Base-by-base conservation (phyloP, 257 asterid genomes). In the Jacaranda copaia region DNA sequence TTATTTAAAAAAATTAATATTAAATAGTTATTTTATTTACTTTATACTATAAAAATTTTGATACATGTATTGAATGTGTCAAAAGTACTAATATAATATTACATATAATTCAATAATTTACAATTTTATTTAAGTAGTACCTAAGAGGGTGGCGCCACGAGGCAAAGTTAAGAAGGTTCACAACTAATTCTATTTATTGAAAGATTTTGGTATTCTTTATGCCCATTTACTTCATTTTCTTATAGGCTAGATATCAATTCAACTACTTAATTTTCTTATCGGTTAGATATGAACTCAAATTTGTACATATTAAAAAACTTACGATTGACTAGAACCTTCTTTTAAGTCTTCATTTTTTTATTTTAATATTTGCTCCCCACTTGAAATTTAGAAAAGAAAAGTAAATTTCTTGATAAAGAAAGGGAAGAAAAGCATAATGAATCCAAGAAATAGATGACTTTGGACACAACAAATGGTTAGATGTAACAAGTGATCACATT, bases 281-380 rank as follows among this genome's bases (percentile, higher is more conserved):
- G 42, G 53, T 53, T 52, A 32, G 72, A 49, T 52, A 49, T 76
- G 1, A 42, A 42, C 55, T 58, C 18, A 11, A 11, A 40, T 3
- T 18, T 43, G 69, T n/a, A 53, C 9, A 18, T 60, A 73, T 46
- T 48, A 68, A 77, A 77, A 68, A 67, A 70, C 75, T 70, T 25
- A 53, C 49, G 5, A 61, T 40, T 69, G 81, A 70, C 73, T 70
- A 10, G 72, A 16, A 76, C 48, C 40, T 65, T 25, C 66, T 46
- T 5, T 6, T 1, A 16, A 70, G 82, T 67, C 82, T 61, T 63
- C 2, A 2, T 25, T 25, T 25, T 0, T 25, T 25, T 25, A 25
- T 25, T 25, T 25, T 25, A 25, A 25, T 61, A 10, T 51, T 32
- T 46, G 49, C 15, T 68, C 61, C 70, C 82, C 42, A 72, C 64